Base-by-base conservation (phyloP, 306 rosid genomes). In the Mimosa pudica region DNA sequence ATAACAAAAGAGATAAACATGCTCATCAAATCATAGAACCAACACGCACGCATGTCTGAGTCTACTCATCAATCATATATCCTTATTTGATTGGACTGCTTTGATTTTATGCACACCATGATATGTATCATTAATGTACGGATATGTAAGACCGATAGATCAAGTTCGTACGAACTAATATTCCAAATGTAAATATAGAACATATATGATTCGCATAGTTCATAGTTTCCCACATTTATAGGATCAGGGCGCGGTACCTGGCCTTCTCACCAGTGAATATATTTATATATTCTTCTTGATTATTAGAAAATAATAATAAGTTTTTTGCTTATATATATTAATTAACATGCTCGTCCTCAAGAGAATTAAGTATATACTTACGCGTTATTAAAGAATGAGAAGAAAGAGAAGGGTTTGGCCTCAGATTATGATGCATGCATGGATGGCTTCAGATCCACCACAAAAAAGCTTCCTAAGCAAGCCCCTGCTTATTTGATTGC, bases 61-160 rank as follows among this genome's bases (percentile, higher is more conserved):
- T 82, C 83, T 51, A 4, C 57, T 4, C 17, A 82, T 68, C 64
- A 74, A 85, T 71, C 67, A 20, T 8, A 24, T 7, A 58, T 3
- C 12, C 38, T 60, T 60, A 12, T 36, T 77, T 87, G 88, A 91
- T 87, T 76, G 76, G 92, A 86, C 84, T 57, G 70, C 84, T 81
- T 44, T 60, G 8, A 88, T 80, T 78, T 5, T 32, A 69, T 83
- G 77, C 52, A 83, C 87, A 84, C 85, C 86, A 63, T 81, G 46
- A 79, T 24, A 24, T 3, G 64, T 17, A 38, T 2, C 24, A 20
- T 62, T 41, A 70, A 38, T 75, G 82, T 82, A 44, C 54, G 54
- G 54, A 44, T 46, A 30, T 32, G 38, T 61, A 30, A 30, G 14
- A 14, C 8, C 41, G 10, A 20, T 12, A 9, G 5, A 49, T 49